phyloP scores from a whole-genome alignment of 345 rosid genomes.

The Physaria fendleri region DNA sequence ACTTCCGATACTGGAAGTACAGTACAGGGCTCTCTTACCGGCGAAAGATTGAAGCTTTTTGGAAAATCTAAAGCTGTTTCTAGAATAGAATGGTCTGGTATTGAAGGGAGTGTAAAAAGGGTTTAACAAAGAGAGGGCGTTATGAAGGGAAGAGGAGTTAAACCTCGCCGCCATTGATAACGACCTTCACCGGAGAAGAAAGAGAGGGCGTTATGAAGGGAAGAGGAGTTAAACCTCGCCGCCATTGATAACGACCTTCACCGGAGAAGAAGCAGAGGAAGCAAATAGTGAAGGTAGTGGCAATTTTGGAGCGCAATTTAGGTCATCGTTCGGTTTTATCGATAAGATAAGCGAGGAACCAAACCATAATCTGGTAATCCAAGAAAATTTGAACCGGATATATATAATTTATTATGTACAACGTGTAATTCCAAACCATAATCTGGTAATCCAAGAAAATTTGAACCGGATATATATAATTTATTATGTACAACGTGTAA shows the following conservation, averaged over 20 bases:
- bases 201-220: conserved; percentile 51
- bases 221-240: conserved; percentile 51
- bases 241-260: conserved; percentile 40
- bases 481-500: too few species aligned
- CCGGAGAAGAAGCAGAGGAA: conserved; percentile 23
- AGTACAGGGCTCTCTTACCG: conserved; percentile 37
- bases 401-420: too few species aligned
- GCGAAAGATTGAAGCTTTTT: conserved; percentile 28
- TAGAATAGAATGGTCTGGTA: conserved; percentile 35
- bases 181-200: conserved; percentile 26
- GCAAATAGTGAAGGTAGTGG: background rate
- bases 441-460: too few species aligned
- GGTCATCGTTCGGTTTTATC: conserved; percentile 21
- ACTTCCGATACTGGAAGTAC: conserved; percentile 26
- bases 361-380: conserved; percentile 3
- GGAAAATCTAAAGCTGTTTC: conserved; percentile 36
- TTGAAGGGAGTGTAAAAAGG: conserved; percentile 35
- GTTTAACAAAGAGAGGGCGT: conserved; percentile 43
- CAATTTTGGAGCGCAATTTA: conserved; percentile 16
- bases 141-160: conserved; percentile 48
- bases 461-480: too few species aligned
- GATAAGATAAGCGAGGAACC: background rate
- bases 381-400: background rate
- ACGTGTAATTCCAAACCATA: too few species aligned
- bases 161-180: conserved; percentile 61